Evolutionary conservation across 192 early-diverging fungal genomes (phyloP).

Genomic region (Coemansia sp.): DNA sequence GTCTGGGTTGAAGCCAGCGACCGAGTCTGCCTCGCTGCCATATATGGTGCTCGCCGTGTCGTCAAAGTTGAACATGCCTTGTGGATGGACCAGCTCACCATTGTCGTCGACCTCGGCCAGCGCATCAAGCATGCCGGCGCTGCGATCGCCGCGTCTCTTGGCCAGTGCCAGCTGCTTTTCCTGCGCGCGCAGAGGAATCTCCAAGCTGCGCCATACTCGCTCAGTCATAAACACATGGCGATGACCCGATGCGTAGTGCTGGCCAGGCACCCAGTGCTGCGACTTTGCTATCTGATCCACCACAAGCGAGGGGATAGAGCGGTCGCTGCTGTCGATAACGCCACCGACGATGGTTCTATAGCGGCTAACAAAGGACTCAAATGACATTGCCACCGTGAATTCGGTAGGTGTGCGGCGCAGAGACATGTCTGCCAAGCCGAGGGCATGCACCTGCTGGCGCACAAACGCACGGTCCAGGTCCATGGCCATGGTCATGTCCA

Average conservation of each 20-base stretch:
- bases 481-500: too few relatives aligned
- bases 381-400: constrained; percentile 66
- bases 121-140: constrained; percentile 30
- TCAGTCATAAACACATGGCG: constrained; percentile 62
- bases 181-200: constrained; percentile 54
- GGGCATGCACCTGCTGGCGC: constrained; percentile 62
- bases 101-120: constrained; percentile 24
- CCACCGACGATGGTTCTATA: too few relatives aligned
- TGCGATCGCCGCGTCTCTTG: constrained; percentile 15
- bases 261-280: constrained; percentile 50
- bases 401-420: constrained; percentile 61
- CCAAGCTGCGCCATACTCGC: constrained; percentile 62
- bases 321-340: constrained; percentile 36
- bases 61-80: constrained; percentile 11
- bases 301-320: constrained; percentile 1
- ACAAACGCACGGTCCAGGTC: constrained; percentile 57
- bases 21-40: constrained; percentile 34
- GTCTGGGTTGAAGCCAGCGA: constrained; percentile 10
- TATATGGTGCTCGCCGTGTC: constrained; percentile 28
- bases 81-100: constrained; percentile 34
- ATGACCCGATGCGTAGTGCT: constrained; percentile 52
- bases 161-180: constrained; percentile 57
- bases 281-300: constrained; percentile 29
- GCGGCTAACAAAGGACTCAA: constrained; percentile 69
- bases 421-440: constrained; percentile 70